phyloP scores from a whole-genome alignment of 805 yeast species.

The Peterozyma xylosa region DNA sequence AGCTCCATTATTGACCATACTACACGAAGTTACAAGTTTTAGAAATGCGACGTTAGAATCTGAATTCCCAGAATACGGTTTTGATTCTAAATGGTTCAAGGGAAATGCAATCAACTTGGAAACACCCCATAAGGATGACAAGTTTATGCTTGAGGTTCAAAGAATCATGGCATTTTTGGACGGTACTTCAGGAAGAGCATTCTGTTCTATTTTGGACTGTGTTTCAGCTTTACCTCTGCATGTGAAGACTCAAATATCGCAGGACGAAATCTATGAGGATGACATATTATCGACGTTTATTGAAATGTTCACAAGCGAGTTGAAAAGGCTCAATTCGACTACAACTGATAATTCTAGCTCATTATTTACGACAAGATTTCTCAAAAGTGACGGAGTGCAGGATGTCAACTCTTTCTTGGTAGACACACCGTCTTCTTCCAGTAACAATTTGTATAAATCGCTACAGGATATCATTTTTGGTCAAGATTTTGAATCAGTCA shows the following conservation, averaged over 20 bases:
- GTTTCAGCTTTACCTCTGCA: conserved; percentile 20
- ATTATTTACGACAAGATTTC: too few species aligned
- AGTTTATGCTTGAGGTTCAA: conserved; percentile 28
- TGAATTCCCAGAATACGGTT: conserved; percentile 26
- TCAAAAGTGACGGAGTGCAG: too few species aligned
- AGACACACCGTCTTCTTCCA: background rate
- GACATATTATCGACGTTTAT: conserved; percentile 20
- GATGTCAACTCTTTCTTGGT: too few species aligned
- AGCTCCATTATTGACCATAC: conserved; percentile 31
- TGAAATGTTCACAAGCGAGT: background rate
- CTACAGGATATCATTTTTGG: conserved; percentile 25
- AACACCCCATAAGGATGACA: conserved; percentile 16
- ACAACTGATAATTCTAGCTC: too few species aligned
- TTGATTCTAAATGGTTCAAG: conserved; percentile 31
- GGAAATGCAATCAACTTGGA: conserved; percentile 16
- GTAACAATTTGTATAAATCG: conserved; percentile 22
- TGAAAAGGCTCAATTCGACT: too few species aligned
- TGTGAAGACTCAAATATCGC: conserved; percentile 9
- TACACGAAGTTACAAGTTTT: conserved; percentile 28
- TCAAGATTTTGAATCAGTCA: conserved; percentile 16
- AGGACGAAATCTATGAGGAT: conserved; percentile 19
- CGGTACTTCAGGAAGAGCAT: conserved; percentile 25
- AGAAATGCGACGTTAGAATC: conserved; percentile 22
- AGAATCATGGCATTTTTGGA: conserved; percentile 28
- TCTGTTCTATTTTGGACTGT: conserved; percentile 28